These are phyloP conservation scores for Mycena metata DNA, from an alignment of 768 basidiomycete species.

Conservation along the genomic window DNA sequence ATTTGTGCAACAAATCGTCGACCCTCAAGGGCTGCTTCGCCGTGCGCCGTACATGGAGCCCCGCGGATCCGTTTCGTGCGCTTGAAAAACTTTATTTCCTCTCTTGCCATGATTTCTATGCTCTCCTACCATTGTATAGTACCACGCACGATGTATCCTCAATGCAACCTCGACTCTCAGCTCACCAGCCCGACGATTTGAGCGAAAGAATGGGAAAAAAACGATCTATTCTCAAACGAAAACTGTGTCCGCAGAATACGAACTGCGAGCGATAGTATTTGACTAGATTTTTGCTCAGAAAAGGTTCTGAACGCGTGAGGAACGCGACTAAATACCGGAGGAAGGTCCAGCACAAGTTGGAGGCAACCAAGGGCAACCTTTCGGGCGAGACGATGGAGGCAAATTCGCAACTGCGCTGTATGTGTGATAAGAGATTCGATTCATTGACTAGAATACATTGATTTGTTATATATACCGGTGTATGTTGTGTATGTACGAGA, in stretches of 20 bases:
- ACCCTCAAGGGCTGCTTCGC: conserved; percentile 18
- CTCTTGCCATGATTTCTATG: conserved; percentile 8
- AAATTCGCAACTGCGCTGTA: no score
- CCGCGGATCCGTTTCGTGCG: conserved; percentile 11
- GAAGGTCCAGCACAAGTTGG: conserved; percentile 94
- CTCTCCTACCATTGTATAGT: not conserved
- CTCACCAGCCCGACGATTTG: no score
- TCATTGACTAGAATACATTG: conserved; percentile 37
- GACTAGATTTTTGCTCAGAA: no score
- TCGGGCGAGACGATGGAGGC: conserved; percentile 23
- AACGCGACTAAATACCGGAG: conserved; percentile 90
- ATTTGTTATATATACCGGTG: conserved; percentile 10
- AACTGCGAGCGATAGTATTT: no score
- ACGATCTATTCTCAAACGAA: no score
- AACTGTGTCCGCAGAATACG: no score
- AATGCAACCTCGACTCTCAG: no score
- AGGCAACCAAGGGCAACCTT: conserved; percentile 69
- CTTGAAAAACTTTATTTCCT: no score
- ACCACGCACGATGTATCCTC: no score
- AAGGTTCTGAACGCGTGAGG: no score
- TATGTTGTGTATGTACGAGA: conserved; percentile 21
- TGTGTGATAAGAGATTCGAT: conserved; percentile 21
- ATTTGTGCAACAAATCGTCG: not conserved
- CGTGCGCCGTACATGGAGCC: conserved; percentile 22
- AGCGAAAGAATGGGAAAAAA: no score